Conservation (phyloP, 2,329 filamentous ascomycete genomes). For the Fusarium dlaminii region DNA sequence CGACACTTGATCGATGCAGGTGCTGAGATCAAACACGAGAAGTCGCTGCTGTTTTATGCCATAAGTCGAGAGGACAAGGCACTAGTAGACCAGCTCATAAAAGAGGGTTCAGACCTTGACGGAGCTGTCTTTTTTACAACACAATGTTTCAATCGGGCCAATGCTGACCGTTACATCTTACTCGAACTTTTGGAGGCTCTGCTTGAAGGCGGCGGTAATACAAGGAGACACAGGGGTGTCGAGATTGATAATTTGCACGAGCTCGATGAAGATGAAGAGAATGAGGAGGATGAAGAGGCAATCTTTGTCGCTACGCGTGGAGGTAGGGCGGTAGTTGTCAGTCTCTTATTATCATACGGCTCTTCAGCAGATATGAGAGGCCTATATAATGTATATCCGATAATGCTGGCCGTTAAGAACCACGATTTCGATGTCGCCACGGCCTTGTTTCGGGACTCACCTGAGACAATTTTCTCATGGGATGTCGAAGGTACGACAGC, state of each 20-base stretch:
- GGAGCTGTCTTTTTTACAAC: neutral
- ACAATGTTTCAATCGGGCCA: accelerated
- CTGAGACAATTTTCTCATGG: accelerated
- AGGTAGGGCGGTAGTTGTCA: accelerated
- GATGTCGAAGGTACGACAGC: accelerated
- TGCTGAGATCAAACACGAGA: neutral
- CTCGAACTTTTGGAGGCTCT: neutral
- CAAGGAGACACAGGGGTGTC: neutral
- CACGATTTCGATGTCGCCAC: accelerated
- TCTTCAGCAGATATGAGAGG: neutral
- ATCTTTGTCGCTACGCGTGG: neutral
- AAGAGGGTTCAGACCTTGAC: neutral
- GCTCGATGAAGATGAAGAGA: neutral
- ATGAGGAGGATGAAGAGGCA: neutral
- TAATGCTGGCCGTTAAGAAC: neutral
- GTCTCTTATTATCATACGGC: neutral
- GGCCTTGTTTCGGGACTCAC: neutral
- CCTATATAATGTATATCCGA: accelerated
- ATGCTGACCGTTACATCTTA: accelerated
- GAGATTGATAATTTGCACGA: neutral
- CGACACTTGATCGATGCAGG: accelerated
- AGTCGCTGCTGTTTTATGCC: neutral
- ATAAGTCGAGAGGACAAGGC: accelerated
- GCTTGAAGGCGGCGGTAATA: neutral
- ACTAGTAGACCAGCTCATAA: accelerated